These are phyloP conservation scores for Aureobasidium vineae DNA, from an alignment of 2,329 filamentous ascomycete species.

Conservation along the genomic window DNA sequence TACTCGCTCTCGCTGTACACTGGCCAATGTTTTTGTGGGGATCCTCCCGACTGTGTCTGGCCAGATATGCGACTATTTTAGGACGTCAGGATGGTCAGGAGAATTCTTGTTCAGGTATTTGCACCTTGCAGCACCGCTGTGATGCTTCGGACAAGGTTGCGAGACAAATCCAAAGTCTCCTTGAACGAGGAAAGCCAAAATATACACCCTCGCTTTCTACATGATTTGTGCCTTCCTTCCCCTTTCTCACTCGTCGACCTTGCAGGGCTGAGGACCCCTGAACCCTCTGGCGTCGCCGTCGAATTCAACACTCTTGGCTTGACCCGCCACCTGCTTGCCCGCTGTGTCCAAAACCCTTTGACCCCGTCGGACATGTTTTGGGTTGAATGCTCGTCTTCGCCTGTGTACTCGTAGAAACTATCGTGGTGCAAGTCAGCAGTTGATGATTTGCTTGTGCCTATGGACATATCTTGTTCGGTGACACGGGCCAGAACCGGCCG, in stretches of 20 bases:
- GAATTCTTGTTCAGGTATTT: background rate
- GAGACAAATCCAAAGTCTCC: background rate
- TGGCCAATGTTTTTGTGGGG: slow-evolving; percentile 11
- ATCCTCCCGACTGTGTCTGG: background rate
- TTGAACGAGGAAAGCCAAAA: background rate
- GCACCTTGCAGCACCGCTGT: slow-evolving; percentile 4
- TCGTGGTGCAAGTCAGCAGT: background rate
- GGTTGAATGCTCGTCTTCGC: background rate
- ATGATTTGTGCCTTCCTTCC: slow-evolving; percentile 10
- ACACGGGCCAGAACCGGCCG: slow-evolving; percentile 29
- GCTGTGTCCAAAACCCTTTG: background rate
- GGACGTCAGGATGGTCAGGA: background rate
- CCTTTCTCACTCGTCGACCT: slow-evolving; percentile 17
- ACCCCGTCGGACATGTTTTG: background rate
- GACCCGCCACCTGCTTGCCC: background rate
- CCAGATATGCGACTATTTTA: slow-evolving; percentile 18
- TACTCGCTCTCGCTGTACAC: background rate
- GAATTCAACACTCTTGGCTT: slow-evolving; percentile 5
- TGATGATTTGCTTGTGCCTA: background rate
- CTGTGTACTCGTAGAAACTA: background rate
- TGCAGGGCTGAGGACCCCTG: slow-evolving; percentile 21
- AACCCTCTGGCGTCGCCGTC: slow-evolving; percentile 2
- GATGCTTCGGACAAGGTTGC: background rate
- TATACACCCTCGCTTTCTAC: background rate
- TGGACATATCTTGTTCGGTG: background rate